Base-by-base conservation (phyloP, 306 rosid genomes). In the Sicyos edulis region DNA sequence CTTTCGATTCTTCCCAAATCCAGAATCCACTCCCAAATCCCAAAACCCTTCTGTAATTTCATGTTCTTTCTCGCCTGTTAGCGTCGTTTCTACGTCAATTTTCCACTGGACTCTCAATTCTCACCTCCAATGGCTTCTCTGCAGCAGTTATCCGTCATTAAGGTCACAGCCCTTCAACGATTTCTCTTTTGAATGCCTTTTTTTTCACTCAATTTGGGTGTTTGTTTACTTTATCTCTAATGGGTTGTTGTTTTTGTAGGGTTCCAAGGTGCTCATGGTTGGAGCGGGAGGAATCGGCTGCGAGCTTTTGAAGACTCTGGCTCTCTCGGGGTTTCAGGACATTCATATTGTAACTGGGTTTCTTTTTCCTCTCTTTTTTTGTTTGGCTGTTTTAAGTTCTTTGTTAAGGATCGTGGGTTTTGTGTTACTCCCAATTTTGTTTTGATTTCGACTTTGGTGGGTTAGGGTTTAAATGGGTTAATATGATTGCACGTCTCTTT, bases 211-310 rank as follows among this genome's bases (percentile, higher is more conserved):
- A 76, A 62, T 62, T 79, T 37, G 16, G 56, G 67, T 51, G 8
- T 56, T 71, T 9, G 40, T 20, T 49, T 1, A 12, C 0, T 17
- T 8, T 2, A 40, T 54, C 67, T 66, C 74, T 22, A 2, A 1
- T 59, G n/a, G 50, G 54, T 54, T 53, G 0, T 14, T 20, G 16
- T 7, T 22, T 68, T 76, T 80, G 19, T 74, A 91, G 99, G 92
- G 85, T 71, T 85, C 97, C 42, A 95, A 83, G 77, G 97, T 91
- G 75, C 96, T 95, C 20, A 91, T 95, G 97, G 99, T 95, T 62
- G 99, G 99, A 20, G 99, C 99, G 6, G 99, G 99, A 62, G 99
- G 99, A 77, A 95, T 95, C 78, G 99, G 99, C 44, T 95, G 99
- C 80, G 99, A 95, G 85, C 90, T 95, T 11, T 91, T 95, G 76